phyloP scores from a whole-genome alignment of 805 yeast species.

The Priceomyces fermenticarens region DNA sequence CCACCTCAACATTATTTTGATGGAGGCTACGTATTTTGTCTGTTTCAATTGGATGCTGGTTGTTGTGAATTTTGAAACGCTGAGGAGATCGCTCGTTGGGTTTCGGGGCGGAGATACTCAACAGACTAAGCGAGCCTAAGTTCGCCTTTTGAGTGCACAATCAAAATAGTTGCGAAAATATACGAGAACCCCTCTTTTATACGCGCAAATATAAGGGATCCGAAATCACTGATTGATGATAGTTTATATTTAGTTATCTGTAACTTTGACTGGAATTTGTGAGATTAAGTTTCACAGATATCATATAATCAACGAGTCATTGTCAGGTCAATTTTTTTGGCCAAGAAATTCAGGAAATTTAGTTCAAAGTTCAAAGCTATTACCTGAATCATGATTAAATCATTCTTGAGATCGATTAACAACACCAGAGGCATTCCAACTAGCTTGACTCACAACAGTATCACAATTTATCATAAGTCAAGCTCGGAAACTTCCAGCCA shows the following conservation, averaged over 20 bases:
- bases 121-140: slow-evolving; percentile 3
- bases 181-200: slow-evolving; percentile 6
- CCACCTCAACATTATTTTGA: no score
- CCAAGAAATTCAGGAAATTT: no score
- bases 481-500: slow-evolving; percentile 22
- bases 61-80: not conserved
- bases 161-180: slow-evolving; percentile 4
- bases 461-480: slow-evolving; percentile 28
- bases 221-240: no score
- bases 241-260: no score
- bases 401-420: slow-evolving; percentile 8
- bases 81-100: slow-evolving; percentile 6
- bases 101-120: slow-evolving; percentile 6
- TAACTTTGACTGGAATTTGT: no score
- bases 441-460: not conserved
- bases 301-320: no score
- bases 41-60: no score
- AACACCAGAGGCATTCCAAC: not conserved
- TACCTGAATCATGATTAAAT: slow-evolving; percentile 6
- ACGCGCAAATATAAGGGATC: slow-evolving; percentile 1
- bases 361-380: no score
- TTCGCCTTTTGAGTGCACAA: slow-evolving; percentile 2
- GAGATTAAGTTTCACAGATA: no score
- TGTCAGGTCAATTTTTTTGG: no score
- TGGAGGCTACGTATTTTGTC: no score